A percentile compares a stretch with the other conserved stretches of the same genome.
phyloP scores from a whole-genome alignment of 140 eudicot genomes.

The Oenanthe javanica region DNA sequence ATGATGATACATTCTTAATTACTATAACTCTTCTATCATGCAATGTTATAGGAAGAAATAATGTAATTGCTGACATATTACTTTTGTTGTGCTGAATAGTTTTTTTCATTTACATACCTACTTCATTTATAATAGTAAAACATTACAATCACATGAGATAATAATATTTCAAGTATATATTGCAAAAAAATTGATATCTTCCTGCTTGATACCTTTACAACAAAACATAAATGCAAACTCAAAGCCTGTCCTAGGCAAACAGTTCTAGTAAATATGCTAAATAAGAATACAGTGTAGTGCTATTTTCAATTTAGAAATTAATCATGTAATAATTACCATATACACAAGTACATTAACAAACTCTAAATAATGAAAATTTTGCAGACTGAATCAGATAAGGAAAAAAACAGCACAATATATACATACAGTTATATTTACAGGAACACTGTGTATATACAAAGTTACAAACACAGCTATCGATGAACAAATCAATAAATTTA shows the following conservation, averaged over 20 bases:
- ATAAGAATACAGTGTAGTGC: not conserved
- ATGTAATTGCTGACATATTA: not conserved
- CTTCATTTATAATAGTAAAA: constrained; percentile 14
- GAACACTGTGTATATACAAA: not conserved
- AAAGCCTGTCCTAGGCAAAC: not conserved
- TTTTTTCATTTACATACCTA: constrained; percentile 21
- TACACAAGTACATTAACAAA: not conserved
- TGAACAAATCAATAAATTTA: not conserved
- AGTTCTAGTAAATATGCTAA: too few relatives aligned
- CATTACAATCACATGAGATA: not conserved
- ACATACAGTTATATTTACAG: not conserved
- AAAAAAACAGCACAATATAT: not conserved
- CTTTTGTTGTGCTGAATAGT: constrained; percentile 19
- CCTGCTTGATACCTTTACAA: not conserved
- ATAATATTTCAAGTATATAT: not conserved
- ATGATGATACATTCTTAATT: not conserved
- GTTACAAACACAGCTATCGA: not conserved
- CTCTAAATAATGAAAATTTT: not conserved
- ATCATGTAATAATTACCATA: not conserved
- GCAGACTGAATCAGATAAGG: not conserved
- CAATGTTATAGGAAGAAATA: not conserved
- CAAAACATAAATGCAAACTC: not conserved
- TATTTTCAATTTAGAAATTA: too few relatives aligned
- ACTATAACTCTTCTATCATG: not conserved
- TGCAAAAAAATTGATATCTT: not conserved